Conservation (phyloP, 768 basidiomycete species). For the Calocera viscosa region DNA sequence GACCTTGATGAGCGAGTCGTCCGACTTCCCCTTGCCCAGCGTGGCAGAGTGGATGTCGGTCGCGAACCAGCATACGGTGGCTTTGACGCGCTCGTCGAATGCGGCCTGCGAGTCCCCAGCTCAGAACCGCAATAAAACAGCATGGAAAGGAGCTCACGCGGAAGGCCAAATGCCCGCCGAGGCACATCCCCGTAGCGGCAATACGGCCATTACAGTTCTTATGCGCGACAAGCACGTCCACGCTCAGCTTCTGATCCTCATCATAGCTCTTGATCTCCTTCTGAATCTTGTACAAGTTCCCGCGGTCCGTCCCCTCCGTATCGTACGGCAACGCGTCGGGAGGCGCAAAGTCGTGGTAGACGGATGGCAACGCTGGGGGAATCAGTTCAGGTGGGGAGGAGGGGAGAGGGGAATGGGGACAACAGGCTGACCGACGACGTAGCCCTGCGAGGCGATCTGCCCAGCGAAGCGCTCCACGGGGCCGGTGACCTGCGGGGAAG, state of each 20-base stretch:
- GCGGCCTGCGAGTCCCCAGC: constrained; percentile 46
- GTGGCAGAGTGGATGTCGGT: constrained; percentile 86
- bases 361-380: constrained; percentile 58
- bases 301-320: constrained; percentile 73
- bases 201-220: constrained; percentile 86
- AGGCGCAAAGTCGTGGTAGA: constrained; percentile 86
- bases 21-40: constrained; percentile 67
- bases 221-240: constrained; percentile 61
- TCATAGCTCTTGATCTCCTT: constrained; percentile 81
- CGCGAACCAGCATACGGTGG: constrained; percentile 88
- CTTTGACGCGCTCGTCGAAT: constrained; percentile 68
- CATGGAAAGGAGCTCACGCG: constrained; percentile 32
- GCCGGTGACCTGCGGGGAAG: constrained; percentile 63
- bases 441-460: constrained; percentile 79
- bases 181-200: constrained; percentile 84
- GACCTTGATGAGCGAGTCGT: constrained; percentile 67
- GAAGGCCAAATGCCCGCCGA: constrained; percentile 59
- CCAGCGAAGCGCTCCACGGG: constrained; percentile 88
- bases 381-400: background rate
- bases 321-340: constrained; percentile 85
- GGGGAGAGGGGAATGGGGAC: background rate
- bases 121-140: constrained; percentile 42
- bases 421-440: constrained; percentile 52
- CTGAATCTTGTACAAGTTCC: constrained; percentile 92
- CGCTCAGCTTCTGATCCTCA: constrained; percentile 69